A percentile compares a stretch with the other conserved stretches of the same genome.
phyloP scores from a whole-genome alignment of 768 basidiomycete species.

The Mycena polygramma region DNA sequence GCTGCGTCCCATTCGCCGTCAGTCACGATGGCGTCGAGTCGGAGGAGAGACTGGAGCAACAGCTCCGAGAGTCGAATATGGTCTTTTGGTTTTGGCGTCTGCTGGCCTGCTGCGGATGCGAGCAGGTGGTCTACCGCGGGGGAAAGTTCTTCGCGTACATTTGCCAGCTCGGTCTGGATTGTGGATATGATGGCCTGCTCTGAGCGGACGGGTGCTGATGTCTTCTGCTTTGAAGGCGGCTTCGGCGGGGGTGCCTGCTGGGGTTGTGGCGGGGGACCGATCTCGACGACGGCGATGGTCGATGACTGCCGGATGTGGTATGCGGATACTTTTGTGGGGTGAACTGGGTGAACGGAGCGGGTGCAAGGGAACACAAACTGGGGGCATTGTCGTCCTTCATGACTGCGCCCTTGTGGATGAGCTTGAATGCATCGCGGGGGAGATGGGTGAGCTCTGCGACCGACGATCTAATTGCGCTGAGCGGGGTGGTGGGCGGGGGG shows the following conservation, averaged over 20 bases:
- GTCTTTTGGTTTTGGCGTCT: slow-evolving; percentile 48
- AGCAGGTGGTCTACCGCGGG: slow-evolving; percentile 73
- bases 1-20: slow-evolving; percentile 85
- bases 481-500: slow-evolving; percentile 70
- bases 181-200: slow-evolving; percentile 65
- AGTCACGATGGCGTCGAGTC: slow-evolving; percentile 84
- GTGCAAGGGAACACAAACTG: slow-evolving; percentile 54
- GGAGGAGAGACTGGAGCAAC: slow-evolving; percentile 87
- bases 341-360: slow-evolving; percentile 19
- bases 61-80: slow-evolving; percentile 80
- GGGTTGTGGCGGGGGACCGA: slow-evolving; percentile 44
- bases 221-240: slow-evolving; percentile 21
- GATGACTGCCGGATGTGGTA: slow-evolving; percentile 81
- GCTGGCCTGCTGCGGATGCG: slow-evolving; percentile 37
- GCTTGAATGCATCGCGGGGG: slow-evolving; percentile 78
- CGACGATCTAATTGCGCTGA: slow-evolving; percentile 68
- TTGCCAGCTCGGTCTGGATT: slow-evolving; percentile 66
- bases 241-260: slow-evolving; percentile 42
- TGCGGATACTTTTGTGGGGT: slow-evolving; percentile 67
- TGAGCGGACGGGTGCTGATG: slow-evolving; percentile 50
- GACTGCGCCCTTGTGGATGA: slow-evolving; percentile 91
- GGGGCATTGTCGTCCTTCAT: slow-evolving; percentile 86
- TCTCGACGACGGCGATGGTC: slow-evolving; percentile 77
- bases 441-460: slow-evolving; percentile 85
- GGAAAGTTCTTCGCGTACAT: slow-evolving; percentile 59